Evolutionary conservation across 306 rosid genomes (phyloP).

Genomic region (Potentilla sterilis): DNA sequence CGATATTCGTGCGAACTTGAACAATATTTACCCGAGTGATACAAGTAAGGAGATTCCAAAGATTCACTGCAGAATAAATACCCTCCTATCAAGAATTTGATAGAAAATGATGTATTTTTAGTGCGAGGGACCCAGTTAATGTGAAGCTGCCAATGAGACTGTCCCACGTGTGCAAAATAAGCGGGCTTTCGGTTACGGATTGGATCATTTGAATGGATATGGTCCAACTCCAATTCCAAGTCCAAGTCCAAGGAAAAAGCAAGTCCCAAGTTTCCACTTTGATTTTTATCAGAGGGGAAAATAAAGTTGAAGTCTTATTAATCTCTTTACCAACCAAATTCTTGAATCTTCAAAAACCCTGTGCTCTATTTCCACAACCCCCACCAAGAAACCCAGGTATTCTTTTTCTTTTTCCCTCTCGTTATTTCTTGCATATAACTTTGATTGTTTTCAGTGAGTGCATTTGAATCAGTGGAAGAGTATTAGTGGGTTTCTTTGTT

Average conservation of each 20-base stretch:
- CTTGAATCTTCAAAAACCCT: neutral
- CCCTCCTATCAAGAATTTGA: neutral
- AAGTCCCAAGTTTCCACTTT: slow-evolving; percentile 7
- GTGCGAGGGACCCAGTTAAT: neutral
- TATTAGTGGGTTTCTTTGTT: slow-evolving; percentile 12
- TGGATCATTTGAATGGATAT: neutral
- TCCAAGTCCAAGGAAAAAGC: neutral
- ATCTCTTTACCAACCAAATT: neutral
- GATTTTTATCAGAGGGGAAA: neutral
- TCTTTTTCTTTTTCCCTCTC: neutral
- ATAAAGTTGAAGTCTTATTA: neutral
- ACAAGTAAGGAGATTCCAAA: neutral
- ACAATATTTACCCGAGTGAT: neutral
- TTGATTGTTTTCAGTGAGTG: neutral
- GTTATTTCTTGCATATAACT: neutral
- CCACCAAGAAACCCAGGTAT: slow-evolving; percentile 15
- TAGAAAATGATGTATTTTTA: neutral
- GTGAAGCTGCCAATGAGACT: neutral
- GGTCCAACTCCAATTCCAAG: neutral
- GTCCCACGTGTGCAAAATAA: neutral
- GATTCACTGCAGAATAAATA: neutral
- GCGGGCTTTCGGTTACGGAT: neutral
- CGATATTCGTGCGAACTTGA: too few species aligned
- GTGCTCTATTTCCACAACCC: neutral
- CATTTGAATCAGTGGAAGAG: neutral